Conservation (phyloP, 148 eudicot genomes). For the Spergularia marina region DNA sequence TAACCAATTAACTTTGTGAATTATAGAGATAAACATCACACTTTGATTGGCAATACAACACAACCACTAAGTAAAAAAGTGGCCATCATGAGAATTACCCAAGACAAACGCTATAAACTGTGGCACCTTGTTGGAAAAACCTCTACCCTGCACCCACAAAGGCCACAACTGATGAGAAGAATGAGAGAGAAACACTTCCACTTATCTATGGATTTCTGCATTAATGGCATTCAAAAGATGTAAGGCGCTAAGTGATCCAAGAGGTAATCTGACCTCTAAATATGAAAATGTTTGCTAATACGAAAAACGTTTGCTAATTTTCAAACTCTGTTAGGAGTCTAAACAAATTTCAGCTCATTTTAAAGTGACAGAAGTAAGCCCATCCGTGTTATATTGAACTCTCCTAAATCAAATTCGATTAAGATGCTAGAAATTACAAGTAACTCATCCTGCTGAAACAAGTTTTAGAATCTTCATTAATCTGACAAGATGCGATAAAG, state of each 20-base stretch:
- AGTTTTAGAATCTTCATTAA: neutral
- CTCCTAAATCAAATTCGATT: neutral
- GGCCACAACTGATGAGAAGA: neutral
- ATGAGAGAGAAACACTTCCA: neutral
- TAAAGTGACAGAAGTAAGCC: neutral
- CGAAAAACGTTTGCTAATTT: neutral
- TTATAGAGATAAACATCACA: neutral
- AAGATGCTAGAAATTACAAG: neutral
- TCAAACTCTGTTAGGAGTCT: neutral
- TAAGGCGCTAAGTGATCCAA: neutral
- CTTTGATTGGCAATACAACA: constrained; percentile 1
- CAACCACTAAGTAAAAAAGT: neutral
- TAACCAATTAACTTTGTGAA: constrained; percentile 6
- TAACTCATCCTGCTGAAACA: constrained; percentile 11
- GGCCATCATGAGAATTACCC: constrained; percentile 43
- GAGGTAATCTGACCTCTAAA: neutral
- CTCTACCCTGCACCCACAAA: constrained; percentile 42
- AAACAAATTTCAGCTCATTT: neutral
- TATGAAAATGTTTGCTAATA: too few relatives aligned
- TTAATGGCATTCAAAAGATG: neutral
- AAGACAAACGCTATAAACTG: constrained; percentile 74
- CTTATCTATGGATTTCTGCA: neutral
- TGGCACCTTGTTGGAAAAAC: constrained; percentile 34
- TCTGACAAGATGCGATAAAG: neutral
- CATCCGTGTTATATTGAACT: neutral